Evolutionary conservation across 169 alveolate species (phyloP).

Genomic region (Perkinsus chesapeaki): DNA sequence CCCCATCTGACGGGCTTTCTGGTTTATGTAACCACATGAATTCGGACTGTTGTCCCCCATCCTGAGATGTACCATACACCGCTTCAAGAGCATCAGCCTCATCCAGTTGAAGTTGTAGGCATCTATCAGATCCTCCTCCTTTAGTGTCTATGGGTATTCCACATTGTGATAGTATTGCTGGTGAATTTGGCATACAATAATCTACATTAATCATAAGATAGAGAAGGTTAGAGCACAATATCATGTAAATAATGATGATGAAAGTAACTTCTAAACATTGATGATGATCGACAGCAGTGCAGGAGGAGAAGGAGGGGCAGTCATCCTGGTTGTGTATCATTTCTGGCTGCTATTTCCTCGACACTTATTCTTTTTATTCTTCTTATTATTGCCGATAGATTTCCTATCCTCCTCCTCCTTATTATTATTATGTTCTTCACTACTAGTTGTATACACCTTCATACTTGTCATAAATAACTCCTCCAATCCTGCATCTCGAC

Average conservation of each 20-base stretch:
- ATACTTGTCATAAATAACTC: not conserved
- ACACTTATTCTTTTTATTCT: not conserved
- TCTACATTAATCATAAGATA: too few relatives aligned
- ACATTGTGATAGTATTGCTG: too few relatives aligned
- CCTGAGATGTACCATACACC: not conserved
- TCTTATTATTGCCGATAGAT: too few relatives aligned
- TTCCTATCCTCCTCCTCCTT: not conserved
- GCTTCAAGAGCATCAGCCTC: not conserved
- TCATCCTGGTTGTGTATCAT: too few relatives aligned
- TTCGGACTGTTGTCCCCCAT: not conserved
- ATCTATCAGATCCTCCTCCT: not conserved
- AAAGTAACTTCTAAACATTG: not conserved
- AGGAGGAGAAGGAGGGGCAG: too few relatives aligned
- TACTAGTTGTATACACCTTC: not conserved
- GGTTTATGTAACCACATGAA: not conserved
- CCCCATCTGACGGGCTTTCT: not conserved
- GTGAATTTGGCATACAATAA: too few relatives aligned
- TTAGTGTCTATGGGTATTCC: not conserved
- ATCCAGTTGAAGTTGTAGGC: not conserved
- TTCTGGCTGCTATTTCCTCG: not conserved
- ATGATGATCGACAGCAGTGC: too few relatives aligned
- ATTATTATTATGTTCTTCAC: not conserved
- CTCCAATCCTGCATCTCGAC: not conserved
- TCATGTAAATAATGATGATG: not conserved
- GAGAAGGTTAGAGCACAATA: too few relatives aligned